Base-by-base conservation (phyloP, 2,329 filamentous ascomycete species). In the Penicillium vulpinum region DNA sequence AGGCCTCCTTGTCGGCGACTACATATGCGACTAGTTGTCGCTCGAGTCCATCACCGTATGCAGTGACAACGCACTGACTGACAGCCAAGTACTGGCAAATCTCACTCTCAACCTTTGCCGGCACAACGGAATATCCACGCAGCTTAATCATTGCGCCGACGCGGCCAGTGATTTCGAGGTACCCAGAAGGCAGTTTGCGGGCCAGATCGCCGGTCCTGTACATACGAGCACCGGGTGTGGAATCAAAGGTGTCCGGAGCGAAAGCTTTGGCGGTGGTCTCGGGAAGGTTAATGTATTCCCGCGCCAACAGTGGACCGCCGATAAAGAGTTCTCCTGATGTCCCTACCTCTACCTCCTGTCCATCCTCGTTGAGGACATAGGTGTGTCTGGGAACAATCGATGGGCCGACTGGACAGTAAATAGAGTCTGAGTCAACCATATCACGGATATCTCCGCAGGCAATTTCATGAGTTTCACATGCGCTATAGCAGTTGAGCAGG, bases 91-190 rank as follows among this genome's bases (percentile, higher is more conserved):
- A 81, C 62, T 85, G 83, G 54, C 86, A 79, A 56, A 92, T 89
- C 6, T 86, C 85, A 63, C 86, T 88, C 70, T 92, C 88, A 1
- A 92, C 88, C 57, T 90, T 90, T 8, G 86, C 86, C 6, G 89
- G 89, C 24, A 91, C 88, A 3, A 92, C 87, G 1, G 88, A 91
- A 68, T 91, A 92, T 1, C 89, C 89, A 56, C 89, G 85, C 11
- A 91, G 83, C 75, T 92, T 92, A 76, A 92, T 91, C 88, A 92
- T 91, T 13, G 86, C 84, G 15, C 88, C 88, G 1, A 90, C 87
- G 50, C 89, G 85, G 33, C 89, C 89, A 7, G 87, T 91, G 58
- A 92, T 91, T 69, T 91, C 88, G 8, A 92, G 79, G 6, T 87
- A 77, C 1, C 89, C 89, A 1, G 83, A 88, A 0, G 86, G 80